Evolutionary conservation across 148 eudicot species (phyloP), one percentile per base, ranked within the genome.

Genomic region (Chenopodium album): DNA sequence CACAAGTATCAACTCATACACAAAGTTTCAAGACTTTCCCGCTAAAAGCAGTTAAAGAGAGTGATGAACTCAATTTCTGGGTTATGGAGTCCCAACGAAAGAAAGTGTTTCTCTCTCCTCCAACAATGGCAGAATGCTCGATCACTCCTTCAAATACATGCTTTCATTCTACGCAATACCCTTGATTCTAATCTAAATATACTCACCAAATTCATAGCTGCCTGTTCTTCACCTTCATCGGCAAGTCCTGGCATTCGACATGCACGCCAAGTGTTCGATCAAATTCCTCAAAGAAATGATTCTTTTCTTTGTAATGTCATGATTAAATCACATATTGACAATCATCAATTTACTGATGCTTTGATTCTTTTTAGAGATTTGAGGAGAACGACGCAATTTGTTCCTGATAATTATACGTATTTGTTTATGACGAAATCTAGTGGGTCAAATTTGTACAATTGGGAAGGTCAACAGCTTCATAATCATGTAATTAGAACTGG

Each of bases 201-300:
- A 73, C 48, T 90, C 85, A 87, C 94, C 46, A 92, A 89, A 64
- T 87, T 94, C 83, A 90, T 94, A 73, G 64, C 88, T 9, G 50
- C 80, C 3, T 86, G 88, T 82, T 85, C 91, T 56, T 72, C 89
- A 47, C 44, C 17, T 11, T 56, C 59, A 7, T 1, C 66, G 23
- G 3, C 74, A 19, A 75, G 26, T 29, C 68, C 56, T 4, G 76
- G 84, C 20, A 83, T 85, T 56, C 78, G 66, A 8, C 80, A 92
- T 81, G 93, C 94, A 17, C 97, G 93, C 81, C 84, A 77, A n/a
- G 71, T 94, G 87, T 92, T 94, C 83, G 97, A 91, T 76, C 71
- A 83, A 4, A 85, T 81, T 70, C 89, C 91, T 52, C 78, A 83
- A 1, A 88, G 64, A 41, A 78, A 80, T 34, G 91, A 92, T 81